Evolutionary conservation across 257 asterid genomes (phyloP).

Genomic region (Solanum neorickii): DNA sequence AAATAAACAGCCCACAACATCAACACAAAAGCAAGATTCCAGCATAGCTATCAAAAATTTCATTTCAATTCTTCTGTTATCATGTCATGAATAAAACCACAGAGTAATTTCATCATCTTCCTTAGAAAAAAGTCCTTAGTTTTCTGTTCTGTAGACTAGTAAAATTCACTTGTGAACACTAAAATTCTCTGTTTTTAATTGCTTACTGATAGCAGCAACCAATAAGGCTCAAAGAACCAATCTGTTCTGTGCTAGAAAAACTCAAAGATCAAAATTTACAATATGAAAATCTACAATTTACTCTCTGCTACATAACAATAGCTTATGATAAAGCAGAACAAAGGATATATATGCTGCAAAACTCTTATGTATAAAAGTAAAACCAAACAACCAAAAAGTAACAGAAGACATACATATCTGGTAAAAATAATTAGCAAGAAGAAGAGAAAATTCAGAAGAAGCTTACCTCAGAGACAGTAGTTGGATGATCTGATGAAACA

Average conservation of each 20-base stretch:
- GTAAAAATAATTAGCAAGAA: background rate
- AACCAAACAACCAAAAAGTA: background rate
- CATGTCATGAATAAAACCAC: background rate
- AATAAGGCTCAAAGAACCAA: background rate
- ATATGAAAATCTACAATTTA: background rate
- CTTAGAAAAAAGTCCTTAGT: background rate
- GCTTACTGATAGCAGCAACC: background rate
- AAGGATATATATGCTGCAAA: background rate
- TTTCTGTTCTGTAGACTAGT: background rate
- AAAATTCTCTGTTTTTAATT: background rate
- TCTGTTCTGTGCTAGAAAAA: background rate
- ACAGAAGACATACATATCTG: background rate
- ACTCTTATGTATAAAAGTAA: background rate
- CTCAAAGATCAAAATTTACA: background rate
- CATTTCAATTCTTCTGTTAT: background rate
- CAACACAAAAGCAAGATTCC: background rate
- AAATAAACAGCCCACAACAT: background rate
- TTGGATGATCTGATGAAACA: conserved; percentile 42
- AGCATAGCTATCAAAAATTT: background rate
- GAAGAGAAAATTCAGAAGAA: background rate
- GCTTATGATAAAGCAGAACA: background rate
- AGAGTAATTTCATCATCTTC: background rate
- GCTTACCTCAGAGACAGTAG: conserved; percentile 28
- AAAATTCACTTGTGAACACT: background rate
- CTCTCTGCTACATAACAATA: background rate